phyloP scores from a whole-genome alignment of 148 eudicot species.

The Vaccinium corymbosum region DNA sequence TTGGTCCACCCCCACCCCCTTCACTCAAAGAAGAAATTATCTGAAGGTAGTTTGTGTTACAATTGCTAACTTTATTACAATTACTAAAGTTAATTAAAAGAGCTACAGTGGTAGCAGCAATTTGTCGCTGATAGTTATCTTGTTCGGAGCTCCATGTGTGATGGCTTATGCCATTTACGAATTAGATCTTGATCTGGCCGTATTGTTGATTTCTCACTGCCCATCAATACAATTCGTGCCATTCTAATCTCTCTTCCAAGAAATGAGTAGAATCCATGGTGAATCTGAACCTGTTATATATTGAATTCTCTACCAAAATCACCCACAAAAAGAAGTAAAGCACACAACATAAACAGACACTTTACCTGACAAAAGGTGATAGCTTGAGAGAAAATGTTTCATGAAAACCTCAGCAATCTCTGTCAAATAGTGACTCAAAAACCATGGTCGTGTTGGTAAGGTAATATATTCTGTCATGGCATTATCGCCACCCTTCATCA shows the following conservation, averaged over 20 bases:
- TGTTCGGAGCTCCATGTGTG: not conserved
- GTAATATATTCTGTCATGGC: too few species aligned
- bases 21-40: not conserved
- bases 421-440: too few species aligned
- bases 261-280: not conserved
- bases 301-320: too few species aligned
- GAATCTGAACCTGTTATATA: not conserved
- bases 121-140: not conserved
- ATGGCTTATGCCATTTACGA: not conserved
- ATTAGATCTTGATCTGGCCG: not conserved
- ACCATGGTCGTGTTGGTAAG: too few species aligned
- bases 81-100: not conserved
- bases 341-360: too few species aligned
- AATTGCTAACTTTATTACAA: too few species aligned
- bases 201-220: not conserved
- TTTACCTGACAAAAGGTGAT: too few species aligned
- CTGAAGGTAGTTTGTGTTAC: not conserved
- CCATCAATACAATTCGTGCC: not conserved
- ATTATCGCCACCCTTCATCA: not conserved
- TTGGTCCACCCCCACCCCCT: not conserved
- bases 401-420: too few species aligned
- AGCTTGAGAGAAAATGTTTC: too few species aligned
- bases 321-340: too few species aligned
- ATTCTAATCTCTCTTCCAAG: not conserved
- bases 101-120: not conserved